Percentiles rank a stretch among this genome's conserved stretches.
Evolutionary conservation across 805 yeast genomes (phyloP).

Genomic region (Candida argentea): DNA sequence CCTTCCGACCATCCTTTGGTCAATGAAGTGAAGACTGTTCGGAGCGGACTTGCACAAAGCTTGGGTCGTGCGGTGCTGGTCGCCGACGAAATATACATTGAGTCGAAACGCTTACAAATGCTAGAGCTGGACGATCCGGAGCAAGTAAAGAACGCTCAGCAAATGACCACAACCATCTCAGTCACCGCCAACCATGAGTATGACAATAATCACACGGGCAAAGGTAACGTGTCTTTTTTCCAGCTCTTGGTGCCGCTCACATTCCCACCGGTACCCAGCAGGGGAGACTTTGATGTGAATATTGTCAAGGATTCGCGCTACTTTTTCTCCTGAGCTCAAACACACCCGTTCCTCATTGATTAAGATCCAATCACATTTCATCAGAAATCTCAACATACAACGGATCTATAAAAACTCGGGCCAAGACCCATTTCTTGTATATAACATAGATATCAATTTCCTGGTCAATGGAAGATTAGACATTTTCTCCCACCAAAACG

Average conservation of each 20-base stretch:
- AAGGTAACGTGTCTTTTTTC: constrained; percentile 16
- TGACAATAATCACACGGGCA: constrained; percentile 12
- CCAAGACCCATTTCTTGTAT: no score
- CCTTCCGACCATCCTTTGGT: constrained; percentile 44
- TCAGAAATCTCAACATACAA: no score
- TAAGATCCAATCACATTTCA: no score
- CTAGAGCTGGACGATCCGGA: constrained; percentile 43
- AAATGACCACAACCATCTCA: constrained; percentile 63
- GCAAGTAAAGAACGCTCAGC: constrained; percentile 37
- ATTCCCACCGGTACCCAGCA: constrained; percentile 64
- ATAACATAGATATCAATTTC: no score
- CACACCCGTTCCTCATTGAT: no score
- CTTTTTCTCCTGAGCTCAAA: constrained; percentile 69
- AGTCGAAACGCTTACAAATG: constrained; percentile 49
- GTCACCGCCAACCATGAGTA: constrained; percentile 31
- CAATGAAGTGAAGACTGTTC: constrained; percentile 34
- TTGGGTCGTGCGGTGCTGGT: constrained; percentile 49
- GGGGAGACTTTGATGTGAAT: constrained; percentile 76
- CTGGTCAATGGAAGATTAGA: no score
- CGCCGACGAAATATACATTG: constrained; percentile 66
- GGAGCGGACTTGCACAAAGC: constrained; percentile 37
- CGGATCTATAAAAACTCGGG: no score
- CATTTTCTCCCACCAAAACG: no score
- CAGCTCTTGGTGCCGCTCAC: constrained; percentile 56
- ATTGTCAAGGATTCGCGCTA: constrained; percentile 65